These are phyloP conservation scores for Podila epicladia DNA, from an alignment of 192 early-diverging fungal genomes.

Conservation along the genomic window DNA sequence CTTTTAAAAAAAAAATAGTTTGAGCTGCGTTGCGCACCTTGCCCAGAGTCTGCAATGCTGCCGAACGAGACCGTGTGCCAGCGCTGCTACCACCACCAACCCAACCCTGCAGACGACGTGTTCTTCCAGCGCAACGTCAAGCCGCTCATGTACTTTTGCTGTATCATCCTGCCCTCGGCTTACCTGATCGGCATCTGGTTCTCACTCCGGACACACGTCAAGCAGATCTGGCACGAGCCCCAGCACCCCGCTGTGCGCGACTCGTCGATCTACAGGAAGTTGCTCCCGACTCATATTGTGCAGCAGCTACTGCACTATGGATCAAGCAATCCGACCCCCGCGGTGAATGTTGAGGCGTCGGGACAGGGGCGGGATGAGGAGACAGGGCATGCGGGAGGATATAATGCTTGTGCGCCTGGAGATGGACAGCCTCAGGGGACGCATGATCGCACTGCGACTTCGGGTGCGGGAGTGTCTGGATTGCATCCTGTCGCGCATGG, in stretches of 20 bases:
- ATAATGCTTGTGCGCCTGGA: neutral
- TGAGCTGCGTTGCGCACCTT: conserved; percentile 41
- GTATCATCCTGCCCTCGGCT: conserved; percentile 53
- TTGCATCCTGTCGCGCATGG: conserved; percentile 32
- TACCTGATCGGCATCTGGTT: conserved; percentile 95
- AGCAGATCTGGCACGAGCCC: conserved; percentile 74
- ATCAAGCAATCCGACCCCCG: neutral
- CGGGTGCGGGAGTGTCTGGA: conserved; percentile 8
- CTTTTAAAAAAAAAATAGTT: conserved; percentile 9
- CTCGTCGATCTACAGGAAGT: conserved; percentile 56
- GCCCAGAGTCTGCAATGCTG: conserved; percentile 23
- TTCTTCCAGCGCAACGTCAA: conserved; percentile 83
- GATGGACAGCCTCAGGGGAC: neutral
- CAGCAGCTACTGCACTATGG: conserved; percentile 55
- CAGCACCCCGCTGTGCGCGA: conserved; percentile 42
- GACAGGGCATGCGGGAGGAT: conserved; percentile 8
- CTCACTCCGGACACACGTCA: conserved; percentile 91
- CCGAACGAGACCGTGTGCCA: conserved; percentile 54
- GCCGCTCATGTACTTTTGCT: conserved; percentile 89
- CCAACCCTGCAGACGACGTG: conserved; percentile 75
- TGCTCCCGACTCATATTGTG: conserved; percentile 58
- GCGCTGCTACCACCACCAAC: conserved; percentile 69
- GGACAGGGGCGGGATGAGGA: conserved; percentile 13
- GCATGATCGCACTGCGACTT: conserved; percentile 1
- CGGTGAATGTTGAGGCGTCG: neutral